A percentile compares a stretch with the other conserved stretches of the same genome.
These are phyloP conservation scores for Penicillium egyptiacum DNA, from an alignment of 495 filamentous ascomycete genomes.

Conservation along the genomic window DNA sequence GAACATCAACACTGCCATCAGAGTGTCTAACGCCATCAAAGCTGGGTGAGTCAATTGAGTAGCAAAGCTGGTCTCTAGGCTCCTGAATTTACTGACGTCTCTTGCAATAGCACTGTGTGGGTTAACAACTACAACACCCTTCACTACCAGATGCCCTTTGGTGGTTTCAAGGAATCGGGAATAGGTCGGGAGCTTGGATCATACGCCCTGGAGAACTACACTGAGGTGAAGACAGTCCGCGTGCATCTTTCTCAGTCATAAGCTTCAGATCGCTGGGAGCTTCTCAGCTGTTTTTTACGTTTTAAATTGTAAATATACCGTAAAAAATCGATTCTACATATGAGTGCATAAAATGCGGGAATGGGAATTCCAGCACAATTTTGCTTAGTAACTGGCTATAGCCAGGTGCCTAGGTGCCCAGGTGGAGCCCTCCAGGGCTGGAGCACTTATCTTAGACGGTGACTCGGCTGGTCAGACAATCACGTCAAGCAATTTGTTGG, in stretches of 20 bases:
- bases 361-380: background rate
- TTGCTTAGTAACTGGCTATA: background rate
- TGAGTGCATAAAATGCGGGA: background rate
- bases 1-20: conserved; percentile 79
- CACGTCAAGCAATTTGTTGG: background rate
- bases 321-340: background rate
- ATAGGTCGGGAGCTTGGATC: conserved; percentile 75
- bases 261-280: background rate
- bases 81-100: background rate
- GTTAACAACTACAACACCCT: conserved; percentile 73
- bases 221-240: conserved; percentile 61
- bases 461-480: background rate
- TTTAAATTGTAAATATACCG: background rate
- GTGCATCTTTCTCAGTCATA: conserved; percentile 1
- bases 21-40: conserved; percentile 67
- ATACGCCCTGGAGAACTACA: conserved; percentile 76
- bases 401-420: no score
- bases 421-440: no score
- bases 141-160: conserved; percentile 71
- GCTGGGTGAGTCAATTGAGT: conserved; percentile 54
- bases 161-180: conserved; percentile 86
- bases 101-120: conserved; percentile 64
- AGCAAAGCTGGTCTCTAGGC: background rate
- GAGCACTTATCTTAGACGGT: no score
- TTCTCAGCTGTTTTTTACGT: background rate